Base-by-base conservation (phyloP, 2,329 filamentous ascomycete species). In the Aspergillus sp. region DNA sequence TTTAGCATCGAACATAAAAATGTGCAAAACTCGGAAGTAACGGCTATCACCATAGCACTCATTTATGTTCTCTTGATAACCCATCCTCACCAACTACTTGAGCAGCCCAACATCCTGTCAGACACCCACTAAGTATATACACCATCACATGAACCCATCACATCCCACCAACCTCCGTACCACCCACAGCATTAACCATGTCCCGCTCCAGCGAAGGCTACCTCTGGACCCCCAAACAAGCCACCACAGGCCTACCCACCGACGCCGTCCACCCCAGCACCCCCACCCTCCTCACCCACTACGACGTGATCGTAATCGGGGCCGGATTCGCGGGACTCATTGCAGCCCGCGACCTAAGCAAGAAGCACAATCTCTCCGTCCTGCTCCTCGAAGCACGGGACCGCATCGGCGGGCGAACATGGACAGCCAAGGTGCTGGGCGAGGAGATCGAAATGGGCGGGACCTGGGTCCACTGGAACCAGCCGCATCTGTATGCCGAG, bases 351-450 rank as follows among this genome's bases (percentile, higher is more conserved):
- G 73, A 75, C 54, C 58, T 74, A 13, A 63, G 63, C 23, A 55
- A 60, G 25, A 23, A 42, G 27, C 39, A 65, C 21, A 57, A 60
- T 7, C 49, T 27, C 11, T 19, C 15, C 17, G 71, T 77, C 0
- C 62, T 78, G 1, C 61, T 78, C 3, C 48, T 79, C 0, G 77
- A 80, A 59, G 78, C 71, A 3, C 72, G 77, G 0, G 77, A 80
- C 57, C 75, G 77, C 3, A 76, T 80, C n/a, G 77, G 77, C 3
- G 77, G 77, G 1, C 72, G 77, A 5, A 78, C 76, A 44, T 80
- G 76, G 77, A 77, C 74, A 0, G 73, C 75, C 0, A 64, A 69
- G 7, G 66, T 66, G n/a, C 19, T 74, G 1, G 74, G 75, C 0
- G 71, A 70, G 13, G 70, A 73, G 0, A 70, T 76, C 41, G 78